Evolutionary conservation across 768 basidiomycete genomes (phyloP).

Genomic region (Dendrothele bispora): DNA sequence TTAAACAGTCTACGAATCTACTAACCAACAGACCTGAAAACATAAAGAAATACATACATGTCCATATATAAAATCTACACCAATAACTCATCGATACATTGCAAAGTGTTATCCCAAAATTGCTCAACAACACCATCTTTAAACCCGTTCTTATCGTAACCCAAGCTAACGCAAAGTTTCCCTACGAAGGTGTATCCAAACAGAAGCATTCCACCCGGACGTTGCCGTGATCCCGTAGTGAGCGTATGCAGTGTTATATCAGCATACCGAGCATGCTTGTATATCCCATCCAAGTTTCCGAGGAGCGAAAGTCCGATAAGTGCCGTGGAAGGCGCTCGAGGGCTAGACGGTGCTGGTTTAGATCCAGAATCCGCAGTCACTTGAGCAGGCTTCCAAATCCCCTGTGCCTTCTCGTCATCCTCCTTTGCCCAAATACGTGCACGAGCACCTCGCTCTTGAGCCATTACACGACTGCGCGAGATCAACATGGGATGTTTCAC

Average conservation of each 20-base stretch:
- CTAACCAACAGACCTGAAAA: too few relatives aligned
- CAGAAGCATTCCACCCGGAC: slow-evolving; percentile 75
- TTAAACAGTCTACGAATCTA: too few relatives aligned
- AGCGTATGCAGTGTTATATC: slow-evolving; percentile 64
- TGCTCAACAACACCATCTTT: slow-evolving; percentile 54
- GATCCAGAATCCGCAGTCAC: slow-evolving; percentile 10
- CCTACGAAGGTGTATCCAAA: slow-evolving; percentile 78
- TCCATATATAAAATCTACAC: slow-evolving; percentile 11
- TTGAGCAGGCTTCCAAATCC: slow-evolving; percentile 36
- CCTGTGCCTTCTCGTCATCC: slow-evolving; percentile 64
- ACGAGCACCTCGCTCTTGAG: slow-evolving; percentile 56
- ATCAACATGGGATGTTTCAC: slow-evolving; percentile 64
- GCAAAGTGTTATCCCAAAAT: slow-evolving; percentile 67
- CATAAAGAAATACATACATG: neutral
- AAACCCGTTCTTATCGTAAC: slow-evolving; percentile 80
- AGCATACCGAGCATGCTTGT: slow-evolving; percentile 66
- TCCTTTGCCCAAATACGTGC: slow-evolving; percentile 71
- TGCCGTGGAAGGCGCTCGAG: slow-evolving; percentile 54
- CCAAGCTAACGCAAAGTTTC: slow-evolving; percentile 77
- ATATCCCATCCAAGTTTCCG: slow-evolving; percentile 83
- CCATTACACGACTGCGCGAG: slow-evolving; percentile 65
- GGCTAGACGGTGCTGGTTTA: slow-evolving; percentile 17
- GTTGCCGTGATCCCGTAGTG: slow-evolving; percentile 84
- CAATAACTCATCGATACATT: slow-evolving; percentile 60
- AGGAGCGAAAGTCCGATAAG: slow-evolving; percentile 79